phyloP scores from a whole-genome alignment of 2,329 filamentous ascomycete species.

The Fusarium verrucosum region DNA sequence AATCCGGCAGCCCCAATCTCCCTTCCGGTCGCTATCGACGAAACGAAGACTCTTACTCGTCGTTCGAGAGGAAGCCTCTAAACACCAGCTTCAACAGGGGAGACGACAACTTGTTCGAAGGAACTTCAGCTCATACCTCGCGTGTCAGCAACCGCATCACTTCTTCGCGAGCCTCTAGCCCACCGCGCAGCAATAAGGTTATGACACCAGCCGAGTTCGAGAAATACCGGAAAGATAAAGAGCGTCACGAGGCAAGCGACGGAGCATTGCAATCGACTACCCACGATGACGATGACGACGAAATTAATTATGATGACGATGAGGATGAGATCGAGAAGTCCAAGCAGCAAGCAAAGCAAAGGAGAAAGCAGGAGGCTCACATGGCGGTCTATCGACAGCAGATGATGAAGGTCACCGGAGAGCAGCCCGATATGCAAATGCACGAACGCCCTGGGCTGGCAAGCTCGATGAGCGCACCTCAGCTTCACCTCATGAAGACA shows the following conservation, averaged over 20 bases:
- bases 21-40: constrained; percentile 49
- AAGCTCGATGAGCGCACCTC: constrained; percentile 70
- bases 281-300: constrained; percentile 70
- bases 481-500: constrained; percentile 56
- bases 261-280: constrained; percentile 56
- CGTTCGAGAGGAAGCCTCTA: constrained; percentile 44
- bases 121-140: constrained; percentile 52
- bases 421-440: constrained; percentile 54
- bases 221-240: constrained; percentile 78
- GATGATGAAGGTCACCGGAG: constrained; percentile 96
- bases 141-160: constrained; percentile 50
- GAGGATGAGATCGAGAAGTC: constrained; percentile 83
- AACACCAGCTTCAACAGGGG: constrained; percentile 53
- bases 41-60: constrained; percentile 53
- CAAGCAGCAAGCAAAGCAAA: constrained; percentile 76
- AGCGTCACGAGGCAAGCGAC: constrained; percentile 61
- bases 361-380: constrained; percentile 88
- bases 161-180: constrained; percentile 48
- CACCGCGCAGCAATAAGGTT: constrained; percentile 74
- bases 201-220: constrained; percentile 94
- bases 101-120: constrained; percentile 67
- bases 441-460: constrained; percentile 64
- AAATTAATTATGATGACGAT: constrained; percentile 74
- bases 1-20: constrained; percentile 31
- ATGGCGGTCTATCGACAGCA: constrained; percentile 90